Evolutionary conservation across 1,139 yeast species (phyloP).

Genomic region (Hyphopichia burtonii): DNA sequence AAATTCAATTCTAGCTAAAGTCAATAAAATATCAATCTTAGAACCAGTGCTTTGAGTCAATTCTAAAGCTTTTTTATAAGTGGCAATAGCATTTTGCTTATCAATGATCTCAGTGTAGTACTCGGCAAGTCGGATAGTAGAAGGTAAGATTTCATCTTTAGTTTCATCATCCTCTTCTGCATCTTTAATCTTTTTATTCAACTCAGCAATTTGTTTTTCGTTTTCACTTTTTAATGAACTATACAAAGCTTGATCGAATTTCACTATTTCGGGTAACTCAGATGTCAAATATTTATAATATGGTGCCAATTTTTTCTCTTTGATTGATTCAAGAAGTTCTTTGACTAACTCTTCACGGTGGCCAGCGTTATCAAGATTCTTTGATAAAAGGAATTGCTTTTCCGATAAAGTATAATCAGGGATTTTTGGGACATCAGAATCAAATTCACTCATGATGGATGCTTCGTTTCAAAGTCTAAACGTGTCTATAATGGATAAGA

Average conservation of each 20-base stretch:
- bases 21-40: slow-evolving; percentile 80
- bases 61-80: slow-evolving; percentile 73
- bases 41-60: slow-evolving; percentile 84
- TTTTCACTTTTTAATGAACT: slow-evolving; percentile 52
- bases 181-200: slow-evolving; percentile 64
- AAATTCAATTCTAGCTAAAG: slow-evolving; percentile 82
- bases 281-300: slow-evolving; percentile 69
- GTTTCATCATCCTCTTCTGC: slow-evolving; percentile 91
- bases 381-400: slow-evolving; percentile 63
- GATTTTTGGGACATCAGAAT: slow-evolving; percentile 55
- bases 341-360: slow-evolving; percentile 41
- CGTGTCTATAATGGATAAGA: no score
- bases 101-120: slow-evolving; percentile 86
- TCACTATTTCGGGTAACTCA: slow-evolving; percentile 41
- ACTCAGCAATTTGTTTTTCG: slow-evolving; percentile 50
- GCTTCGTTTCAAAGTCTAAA: no score
- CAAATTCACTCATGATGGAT: slow-evolving; percentile 32
- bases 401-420: slow-evolving; percentile 85
- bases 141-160: slow-evolving; percentile 75
- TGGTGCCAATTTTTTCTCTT: slow-evolving; percentile 72
- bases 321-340: slow-evolving; percentile 54
- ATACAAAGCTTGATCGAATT: slow-evolving; percentile 62
- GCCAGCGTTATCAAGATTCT: slow-evolving; percentile 22
- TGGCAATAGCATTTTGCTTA: slow-evolving; percentile 65
- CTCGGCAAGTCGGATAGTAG: slow-evolving; percentile 81